Evolutionary conservation across 2,329 filamentous ascomycete genomes (phyloP), one percentile per base, ranked within the genome.

Genomic region (Scolecobasidium constrictum): DNA sequence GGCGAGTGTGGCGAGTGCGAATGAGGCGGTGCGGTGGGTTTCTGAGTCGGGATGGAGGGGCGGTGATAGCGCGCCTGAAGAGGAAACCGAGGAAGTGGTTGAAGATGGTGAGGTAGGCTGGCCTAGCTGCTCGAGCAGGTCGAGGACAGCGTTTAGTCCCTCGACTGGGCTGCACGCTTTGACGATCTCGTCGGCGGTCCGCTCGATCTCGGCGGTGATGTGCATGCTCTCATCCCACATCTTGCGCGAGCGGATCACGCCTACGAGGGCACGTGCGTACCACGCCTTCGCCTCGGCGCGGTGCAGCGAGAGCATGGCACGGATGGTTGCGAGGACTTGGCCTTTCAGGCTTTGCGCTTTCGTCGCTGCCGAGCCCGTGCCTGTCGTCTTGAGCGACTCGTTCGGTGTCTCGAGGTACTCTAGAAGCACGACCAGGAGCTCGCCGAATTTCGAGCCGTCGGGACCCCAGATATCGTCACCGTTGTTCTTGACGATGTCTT

Each of bases 271-370:
- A 19, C 73, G 73, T 12, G 78, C 72, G 35, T 84, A 75, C 63
- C 85, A 81, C 3, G 77, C 75, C 47, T 73, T 71, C 51, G 85
- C 84, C 48, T 69, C 71, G 43, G 75, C 74, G 26, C 77, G 75
- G 53, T 82, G 74, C 55, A 79, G 73, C 49, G 77, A 77, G 12
- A 87, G 72, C 42, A 90, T 71, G 3, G 85, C 71, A 54, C 83
- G 81, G 55, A 87, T 77, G 1, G 83, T 84, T 2, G 78, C 76
- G 9, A 88, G 66, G 16, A 83, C 78, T 60, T 88, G 84, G 4
- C 80, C 76, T 60, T 84, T 85, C 45, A 85, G 69, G 49, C 85
- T 81, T 51, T 81, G 76, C 3, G 73, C 71, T 62, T 84, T 86
- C 48, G 83, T 75, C 1, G 76, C 61, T 4, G 74, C 54, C 0